A percentile compares a stretch with the other conserved stretches of the same genome.
Conservation (phyloP, 768 basidiomycete species). For the Calocera viscosa region DNA sequence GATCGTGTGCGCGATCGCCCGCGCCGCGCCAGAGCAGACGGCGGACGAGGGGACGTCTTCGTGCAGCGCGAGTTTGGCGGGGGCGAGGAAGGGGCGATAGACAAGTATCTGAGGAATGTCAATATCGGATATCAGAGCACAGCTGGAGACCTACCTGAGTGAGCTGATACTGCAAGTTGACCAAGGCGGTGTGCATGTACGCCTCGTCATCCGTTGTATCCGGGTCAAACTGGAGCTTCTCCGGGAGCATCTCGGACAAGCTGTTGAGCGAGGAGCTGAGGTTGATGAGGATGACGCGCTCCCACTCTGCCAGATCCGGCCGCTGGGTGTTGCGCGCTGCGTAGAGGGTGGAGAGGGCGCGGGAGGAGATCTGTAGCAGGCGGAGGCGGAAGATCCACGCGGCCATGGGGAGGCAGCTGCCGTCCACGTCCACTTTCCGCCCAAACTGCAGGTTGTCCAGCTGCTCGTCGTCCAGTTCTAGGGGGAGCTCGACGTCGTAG, state of each 20-base stretch:
- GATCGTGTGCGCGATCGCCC: neutral
- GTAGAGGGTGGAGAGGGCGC: slow-evolving; percentile 2
- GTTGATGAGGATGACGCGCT: neutral
- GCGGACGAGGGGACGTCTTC: slow-evolving; percentile 6
- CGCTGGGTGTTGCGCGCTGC: slow-evolving; percentile 4
- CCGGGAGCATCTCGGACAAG: neutral
- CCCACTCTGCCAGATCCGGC: neutral
- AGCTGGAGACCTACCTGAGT: neutral
- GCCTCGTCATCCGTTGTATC: neutral
- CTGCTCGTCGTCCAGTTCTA: slow-evolving; percentile 5
- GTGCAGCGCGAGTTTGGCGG: neutral
- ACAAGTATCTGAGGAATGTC: neutral
- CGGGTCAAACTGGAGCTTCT: slow-evolving; percentile 1
- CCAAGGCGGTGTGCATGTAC: neutral
- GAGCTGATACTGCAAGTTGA: neutral
- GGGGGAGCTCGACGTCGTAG: slow-evolving; percentile 5
- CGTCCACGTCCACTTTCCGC: neutral
- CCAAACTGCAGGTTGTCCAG: slow-evolving; percentile 4
- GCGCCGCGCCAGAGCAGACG: neutral
- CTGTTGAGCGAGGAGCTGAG: neutral
- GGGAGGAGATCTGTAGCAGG: neutral
- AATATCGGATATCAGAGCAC: neutral
- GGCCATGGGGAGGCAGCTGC: neutral
- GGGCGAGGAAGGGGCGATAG: neutral
- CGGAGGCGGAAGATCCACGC: neutral